Percentiles rank a stretch among this genome's conserved stretches.
Conservation (phyloP, 495 filamentous ascomycete genomes). For the Sphaerosporella brunnea region DNA sequence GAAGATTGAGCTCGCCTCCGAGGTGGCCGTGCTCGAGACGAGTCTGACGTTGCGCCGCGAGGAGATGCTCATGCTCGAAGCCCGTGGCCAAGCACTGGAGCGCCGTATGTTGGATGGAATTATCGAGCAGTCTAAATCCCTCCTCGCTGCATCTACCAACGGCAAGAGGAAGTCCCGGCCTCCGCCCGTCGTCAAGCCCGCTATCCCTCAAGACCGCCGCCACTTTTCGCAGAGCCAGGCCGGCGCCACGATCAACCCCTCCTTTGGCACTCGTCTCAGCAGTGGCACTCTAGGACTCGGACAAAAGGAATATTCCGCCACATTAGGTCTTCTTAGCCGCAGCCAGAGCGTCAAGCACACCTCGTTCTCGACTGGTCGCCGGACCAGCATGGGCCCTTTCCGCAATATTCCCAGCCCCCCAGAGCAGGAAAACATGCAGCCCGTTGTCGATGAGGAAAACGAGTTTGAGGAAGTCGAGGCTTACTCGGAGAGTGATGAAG, state of each 20-base stretch:
- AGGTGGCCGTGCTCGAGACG: constrained; percentile 74
- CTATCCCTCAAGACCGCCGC: constrained; percentile 47
- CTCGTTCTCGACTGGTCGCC: constrained; percentile 49
- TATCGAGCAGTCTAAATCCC: constrained; percentile 77
- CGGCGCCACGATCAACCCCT: constrained; percentile 40
- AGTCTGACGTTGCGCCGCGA: constrained; percentile 74
- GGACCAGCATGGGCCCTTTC: constrained; percentile 28
- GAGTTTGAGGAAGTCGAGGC: constrained; percentile 17
- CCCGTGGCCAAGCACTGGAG: constrained; percentile 69
- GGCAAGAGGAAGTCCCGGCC: constrained; percentile 24
- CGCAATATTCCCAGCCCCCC: constrained; percentile 24
- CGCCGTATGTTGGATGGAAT: constrained; percentile 85
- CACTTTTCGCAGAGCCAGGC: constrained; percentile 84
- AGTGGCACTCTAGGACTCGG: constrained; percentile 31
- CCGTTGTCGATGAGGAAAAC: constrained; percentile 19
- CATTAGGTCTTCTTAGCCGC: constrained; percentile 39
- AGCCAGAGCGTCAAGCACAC: constrained; percentile 51
- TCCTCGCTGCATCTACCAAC: too few species aligned
- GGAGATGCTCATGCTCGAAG: constrained; percentile 77
- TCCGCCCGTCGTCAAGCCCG: too few species aligned
- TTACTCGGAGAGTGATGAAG: constrained; percentile 20
- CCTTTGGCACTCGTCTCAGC: constrained; percentile 35
- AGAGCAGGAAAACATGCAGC: constrained; percentile 3
- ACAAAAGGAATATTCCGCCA: constrained; percentile 28
- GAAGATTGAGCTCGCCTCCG: constrained; percentile 58